These are phyloP conservation scores for Gaeumannomyces sp. DNA, from an alignment of 2,329 filamentous ascomycete species.

Conservation along the genomic window DNA sequence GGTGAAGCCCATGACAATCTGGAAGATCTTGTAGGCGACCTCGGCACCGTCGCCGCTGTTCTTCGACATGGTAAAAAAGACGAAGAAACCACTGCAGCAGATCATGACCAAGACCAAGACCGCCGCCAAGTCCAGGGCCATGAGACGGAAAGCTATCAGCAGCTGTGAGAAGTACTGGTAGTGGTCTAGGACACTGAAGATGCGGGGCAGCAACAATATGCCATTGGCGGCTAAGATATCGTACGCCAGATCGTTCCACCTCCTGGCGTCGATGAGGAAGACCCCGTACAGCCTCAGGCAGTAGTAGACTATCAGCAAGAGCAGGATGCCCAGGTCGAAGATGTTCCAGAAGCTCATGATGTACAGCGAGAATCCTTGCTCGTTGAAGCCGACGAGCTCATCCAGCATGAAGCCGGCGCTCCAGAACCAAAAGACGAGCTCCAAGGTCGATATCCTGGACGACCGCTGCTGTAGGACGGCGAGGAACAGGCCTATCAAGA, in stretches of 20 bases:
- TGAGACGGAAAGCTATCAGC: slow-evolving; percentile 86
- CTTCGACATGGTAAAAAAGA: slow-evolving; percentile 82
- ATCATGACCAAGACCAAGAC: slow-evolving; percentile 81
- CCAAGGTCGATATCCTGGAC: slow-evolving; percentile 72
- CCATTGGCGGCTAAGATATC: slow-evolving; percentile 91
- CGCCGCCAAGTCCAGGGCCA: slow-evolving; percentile 84
- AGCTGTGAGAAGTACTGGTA: slow-evolving; percentile 95
- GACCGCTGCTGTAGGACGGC: slow-evolving; percentile 74
- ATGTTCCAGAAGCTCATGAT: slow-evolving; percentile 98
- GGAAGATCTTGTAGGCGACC: slow-evolving; percentile 87
- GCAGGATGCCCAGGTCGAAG: slow-evolving; percentile 83
- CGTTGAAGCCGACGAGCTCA: slow-evolving; percentile 91
- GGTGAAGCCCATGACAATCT: slow-evolving; percentile 92
- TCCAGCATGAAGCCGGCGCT: slow-evolving; percentile 95
- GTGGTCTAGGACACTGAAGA: slow-evolving; percentile 90
- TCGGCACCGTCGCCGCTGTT: slow-evolving; percentile 62
- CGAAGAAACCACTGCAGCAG: slow-evolving; percentile 88
- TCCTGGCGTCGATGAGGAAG: slow-evolving; percentile 67
- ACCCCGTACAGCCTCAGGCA: slow-evolving; percentile 84
- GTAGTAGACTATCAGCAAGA: slow-evolving; percentile 84
- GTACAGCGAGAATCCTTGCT: slow-evolving; percentile 93
- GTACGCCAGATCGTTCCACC: slow-evolving; percentile 79
- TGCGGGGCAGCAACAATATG: slow-evolving; percentile 79
- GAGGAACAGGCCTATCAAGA: slow-evolving; percentile 78
- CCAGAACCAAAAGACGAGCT: slow-evolving; percentile 96